Evolutionary conservation across 164 flowering plant species (phyloP).

Genomic region (Akebia trifoliata): DNA sequence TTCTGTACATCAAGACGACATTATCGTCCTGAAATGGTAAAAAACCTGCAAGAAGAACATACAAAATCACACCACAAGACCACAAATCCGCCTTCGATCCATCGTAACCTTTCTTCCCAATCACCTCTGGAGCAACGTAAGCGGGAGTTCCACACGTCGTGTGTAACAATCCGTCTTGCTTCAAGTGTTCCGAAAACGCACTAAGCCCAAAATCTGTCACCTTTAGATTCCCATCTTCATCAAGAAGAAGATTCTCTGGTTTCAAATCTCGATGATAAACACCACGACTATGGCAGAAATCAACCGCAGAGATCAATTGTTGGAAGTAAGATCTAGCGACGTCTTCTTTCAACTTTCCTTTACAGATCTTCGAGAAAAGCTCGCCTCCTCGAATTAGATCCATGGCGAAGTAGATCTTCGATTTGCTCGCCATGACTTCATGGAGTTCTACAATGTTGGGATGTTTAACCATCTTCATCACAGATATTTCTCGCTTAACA

Average conservation of each 20-base stretch:
- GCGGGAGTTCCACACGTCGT: constrained; percentile 16
- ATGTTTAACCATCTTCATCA: constrained; percentile 15
- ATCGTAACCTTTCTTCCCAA: constrained; percentile 36
- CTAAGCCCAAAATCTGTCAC: constrained; percentile 34
- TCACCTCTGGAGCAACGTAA: constrained; percentile 38
- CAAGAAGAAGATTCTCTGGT: constrained; percentile 30
- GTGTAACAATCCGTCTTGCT: constrained; percentile 33
- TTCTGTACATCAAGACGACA: constrained; percentile 30
- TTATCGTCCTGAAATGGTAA: constrained; percentile 38
- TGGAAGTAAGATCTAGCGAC: constrained; percentile 27
- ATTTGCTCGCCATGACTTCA: constrained; percentile 35
- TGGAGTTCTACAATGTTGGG: constrained; percentile 23
- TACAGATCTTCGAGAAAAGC: constrained; percentile 24
- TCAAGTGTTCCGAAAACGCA: constrained; percentile 29
- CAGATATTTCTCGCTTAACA: constrained; percentile 32
- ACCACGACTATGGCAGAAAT: constrained; percentile 37
- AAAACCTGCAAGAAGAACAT: constrained; percentile 34
- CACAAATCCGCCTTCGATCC: constrained; percentile 40
- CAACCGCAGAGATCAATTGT: constrained; percentile 31
- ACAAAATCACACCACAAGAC: constrained; percentile 38
- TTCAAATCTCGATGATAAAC: constrained; percentile 22
- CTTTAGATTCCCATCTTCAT: constrained; percentile 27
- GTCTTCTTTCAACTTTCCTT: constrained; percentile 25
- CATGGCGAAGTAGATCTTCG: constrained; percentile 37
- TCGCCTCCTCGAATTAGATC: constrained; percentile 35